Evolutionary conservation across 2,329 filamentous ascomycete genomes (phyloP), one percentile per base, ranked within the genome.

Genomic region (Neopestalotiopsis sp.): DNA sequence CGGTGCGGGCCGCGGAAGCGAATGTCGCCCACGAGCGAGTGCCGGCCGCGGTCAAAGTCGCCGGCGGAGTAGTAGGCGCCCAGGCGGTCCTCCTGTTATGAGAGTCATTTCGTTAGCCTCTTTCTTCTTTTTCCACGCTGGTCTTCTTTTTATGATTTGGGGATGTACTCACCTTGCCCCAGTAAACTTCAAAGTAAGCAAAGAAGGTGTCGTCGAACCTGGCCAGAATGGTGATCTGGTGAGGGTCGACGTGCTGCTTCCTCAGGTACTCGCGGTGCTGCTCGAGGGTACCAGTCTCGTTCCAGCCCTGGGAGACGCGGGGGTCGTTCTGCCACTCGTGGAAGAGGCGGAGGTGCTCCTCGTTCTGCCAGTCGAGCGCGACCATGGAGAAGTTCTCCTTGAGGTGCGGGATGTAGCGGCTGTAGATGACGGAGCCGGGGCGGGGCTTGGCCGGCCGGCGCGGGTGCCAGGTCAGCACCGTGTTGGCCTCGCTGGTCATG

Each of bases 241-340:
- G 92, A 34, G 91, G 89, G 77, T 95, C 92, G 59, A 88, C 86
- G 75, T 94, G 89, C 67, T 92, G 85, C 72, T 87, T 87, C 38
- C 87, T 85, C 65, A 94, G 84, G 78, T 95, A 95, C 74, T 90
- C 86, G 70, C 89, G 86, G 79, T 95, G 93, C 78, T 94, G 86
- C 38, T 93, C 92, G 62, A 93, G 80, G 1, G 91, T 92, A 40
- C 92, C 93, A 1, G 91, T 92, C 81, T 93, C 90, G 76, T 94
- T 93, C 93, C 93, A 95, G 4, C 92, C 92, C 75, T 91, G 88
- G 4, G 91, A 91, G 40, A 95, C 93, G 65, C 93, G 91, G 66
- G 92, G 92, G 76, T 95, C 92, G 76, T 95, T 95, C 80, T 94
- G 92, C 93, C 93, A 95, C 68, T 85, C 85, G 80, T 94, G 90